phyloP scores from a whole-genome alignment of 2,329 filamentous ascomycete genomes.

The Zymoseptoria tritici region DNA sequence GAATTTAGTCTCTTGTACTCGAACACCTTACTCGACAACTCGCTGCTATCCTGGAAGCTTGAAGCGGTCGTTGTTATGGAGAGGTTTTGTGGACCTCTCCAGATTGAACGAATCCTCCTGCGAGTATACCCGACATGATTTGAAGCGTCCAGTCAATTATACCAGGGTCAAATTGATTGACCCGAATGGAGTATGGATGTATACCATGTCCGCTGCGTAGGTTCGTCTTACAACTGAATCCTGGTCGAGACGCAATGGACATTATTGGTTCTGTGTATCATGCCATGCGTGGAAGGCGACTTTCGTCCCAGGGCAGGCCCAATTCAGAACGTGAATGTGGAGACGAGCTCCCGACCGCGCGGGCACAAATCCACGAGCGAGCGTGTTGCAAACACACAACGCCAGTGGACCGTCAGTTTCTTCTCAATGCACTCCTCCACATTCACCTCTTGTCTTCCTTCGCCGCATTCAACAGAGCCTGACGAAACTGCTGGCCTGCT shows the following conservation, averaged over 20 bases:
- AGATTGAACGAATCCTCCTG: no score
- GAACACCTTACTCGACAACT: no score
- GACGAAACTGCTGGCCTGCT: no score
- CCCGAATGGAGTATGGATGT: neutral
- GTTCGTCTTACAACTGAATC: neutral
- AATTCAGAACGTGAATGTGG: no score
- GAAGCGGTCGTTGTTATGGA: no score
- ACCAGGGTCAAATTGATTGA: neutral
- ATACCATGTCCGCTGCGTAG: neutral
- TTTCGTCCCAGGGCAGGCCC: no score
- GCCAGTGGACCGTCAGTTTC: neutral
- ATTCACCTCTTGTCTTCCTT: neutral
- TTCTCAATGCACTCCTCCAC: no score
- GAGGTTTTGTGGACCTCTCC: no score
- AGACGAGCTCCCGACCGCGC: no score
- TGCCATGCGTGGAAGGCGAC: neutral
- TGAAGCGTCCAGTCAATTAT: neutral
- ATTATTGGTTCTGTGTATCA: neutral
- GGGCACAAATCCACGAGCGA: neutral
- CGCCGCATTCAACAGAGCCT: neutral
- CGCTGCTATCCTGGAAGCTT: no score
- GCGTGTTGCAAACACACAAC: neutral
- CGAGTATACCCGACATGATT: neutral
- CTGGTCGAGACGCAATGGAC: neutral
- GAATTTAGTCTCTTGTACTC: no score